These are phyloP conservation scores for Allium cepa DNA, from an alignment of 106 monocot species.

Conservation along the genomic window DNA sequence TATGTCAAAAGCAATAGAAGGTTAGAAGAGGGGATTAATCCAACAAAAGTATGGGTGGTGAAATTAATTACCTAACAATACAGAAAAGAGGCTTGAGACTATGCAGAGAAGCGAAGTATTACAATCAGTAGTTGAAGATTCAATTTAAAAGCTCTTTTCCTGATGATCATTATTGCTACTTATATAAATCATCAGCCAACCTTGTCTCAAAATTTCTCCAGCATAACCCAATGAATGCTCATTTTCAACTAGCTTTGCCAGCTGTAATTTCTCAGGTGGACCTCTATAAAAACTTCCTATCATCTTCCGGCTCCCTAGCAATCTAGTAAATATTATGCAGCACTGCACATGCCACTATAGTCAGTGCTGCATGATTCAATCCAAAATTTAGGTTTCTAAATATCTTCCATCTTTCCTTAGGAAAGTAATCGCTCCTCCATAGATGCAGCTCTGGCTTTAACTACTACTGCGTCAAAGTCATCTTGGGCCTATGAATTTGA, in stretches of 20 bases:
- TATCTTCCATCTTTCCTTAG: constrained; percentile 27
- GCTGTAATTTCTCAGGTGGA: constrained; percentile 36
- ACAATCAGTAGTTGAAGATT: too few relatives aligned
- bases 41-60: too few relatives aligned
- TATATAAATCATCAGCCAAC: constrained; percentile 46
- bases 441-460: constrained; percentile 14
- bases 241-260: constrained; percentile 17
- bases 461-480: constrained; percentile 29
- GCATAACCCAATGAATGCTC: constrained; percentile 33
- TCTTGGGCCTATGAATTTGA: constrained; percentile 5
- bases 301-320: constrained; percentile 46
- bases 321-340: constrained; percentile 49
- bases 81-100: too few relatives aligned
- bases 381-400: constrained; percentile 22
- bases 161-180: constrained; percentile 23
- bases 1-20: too few relatives aligned
- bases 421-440: constrained; percentile 26
- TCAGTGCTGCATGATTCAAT: constrained; percentile 18
- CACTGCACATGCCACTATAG: constrained; percentile 21
- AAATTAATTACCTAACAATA: too few relatives aligned
- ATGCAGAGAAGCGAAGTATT: too few relatives aligned
- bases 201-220: constrained; percentile 44
- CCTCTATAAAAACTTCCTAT: constrained; percentile 46
- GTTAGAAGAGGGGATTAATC: too few relatives aligned
- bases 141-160: not conserved